A percentile compares a stretch with the other conserved stretches of the same genome.
Conservation (phyloP, 192 early-diverging fungal species). For the Backusella tuberculispora region DNA sequence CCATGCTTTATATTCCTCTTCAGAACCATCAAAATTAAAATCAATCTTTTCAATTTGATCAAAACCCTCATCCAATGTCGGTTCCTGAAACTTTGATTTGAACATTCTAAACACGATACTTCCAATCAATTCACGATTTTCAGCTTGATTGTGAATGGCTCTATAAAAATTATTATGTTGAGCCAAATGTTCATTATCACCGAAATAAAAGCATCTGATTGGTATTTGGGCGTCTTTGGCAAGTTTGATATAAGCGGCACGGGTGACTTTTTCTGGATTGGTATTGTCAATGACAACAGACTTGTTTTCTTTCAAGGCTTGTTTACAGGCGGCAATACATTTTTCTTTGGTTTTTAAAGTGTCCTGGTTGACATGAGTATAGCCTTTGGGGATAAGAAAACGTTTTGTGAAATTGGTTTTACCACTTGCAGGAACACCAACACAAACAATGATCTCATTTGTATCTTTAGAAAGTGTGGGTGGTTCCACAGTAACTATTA, state of each 20-base stretch:
- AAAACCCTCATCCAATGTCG: slow-evolving; percentile 59
- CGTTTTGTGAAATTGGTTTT: slow-evolving; percentile 75
- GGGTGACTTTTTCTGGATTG: slow-evolving; percentile 66
- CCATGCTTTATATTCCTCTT: slow-evolving; percentile 54
- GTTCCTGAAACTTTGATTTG: slow-evolving; percentile 51
- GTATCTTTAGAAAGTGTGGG: slow-evolving; percentile 18
- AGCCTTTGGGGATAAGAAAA: slow-evolving; percentile 66
- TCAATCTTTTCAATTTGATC: slow-evolving; percentile 60
- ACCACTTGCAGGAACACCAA: slow-evolving; percentile 85
- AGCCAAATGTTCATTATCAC: slow-evolving; percentile 56
- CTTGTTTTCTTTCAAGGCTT: slow-evolving; percentile 54
- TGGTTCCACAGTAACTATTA: slow-evolving; percentile 29
- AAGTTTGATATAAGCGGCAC: slow-evolving; percentile 65
- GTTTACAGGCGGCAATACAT: slow-evolving; percentile 62
- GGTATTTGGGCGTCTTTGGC: slow-evolving; percentile 63
- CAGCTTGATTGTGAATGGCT: slow-evolving; percentile 34
- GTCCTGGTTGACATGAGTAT: slow-evolving; percentile 84
- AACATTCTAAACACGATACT: slow-evolving; percentile 59
- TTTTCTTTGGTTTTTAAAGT: slow-evolving; percentile 76
- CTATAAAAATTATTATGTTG: slow-evolving; percentile 84
- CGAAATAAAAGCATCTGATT: slow-evolving; percentile 67
- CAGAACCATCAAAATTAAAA: slow-evolving; percentile 54
- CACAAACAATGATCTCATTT: slow-evolving; percentile 71
- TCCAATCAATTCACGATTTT: slow-evolving; percentile 42
- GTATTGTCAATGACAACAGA: slow-evolving; percentile 87